Conservation (phyloP, 176 grass and related monocot genomes). For the Carex myosuroides region DNA sequence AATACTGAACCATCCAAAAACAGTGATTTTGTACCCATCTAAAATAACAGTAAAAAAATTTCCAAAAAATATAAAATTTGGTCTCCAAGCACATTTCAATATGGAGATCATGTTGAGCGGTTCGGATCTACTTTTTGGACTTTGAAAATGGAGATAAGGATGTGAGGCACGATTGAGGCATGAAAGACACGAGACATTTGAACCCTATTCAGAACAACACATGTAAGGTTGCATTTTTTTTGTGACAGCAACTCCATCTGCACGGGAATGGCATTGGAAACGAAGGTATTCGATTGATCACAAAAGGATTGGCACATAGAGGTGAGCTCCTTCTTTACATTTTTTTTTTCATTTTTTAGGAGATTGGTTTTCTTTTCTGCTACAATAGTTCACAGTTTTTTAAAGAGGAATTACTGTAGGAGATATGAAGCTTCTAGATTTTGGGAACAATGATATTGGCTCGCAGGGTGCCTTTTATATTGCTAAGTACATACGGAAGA, state of each 20-base stretch:
- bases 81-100: too few species aligned
- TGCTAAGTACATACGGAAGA: slow-evolving; percentile 68
- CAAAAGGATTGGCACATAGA: slow-evolving; percentile 69
- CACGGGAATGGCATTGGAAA: slow-evolving; percentile 95
- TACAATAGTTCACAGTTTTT: slow-evolving; percentile 12
- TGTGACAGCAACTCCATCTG: slow-evolving; percentile 79
- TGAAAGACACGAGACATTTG: too few species aligned
- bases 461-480: slow-evolving; percentile 65
- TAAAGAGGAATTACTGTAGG: slow-evolving; percentile 41
- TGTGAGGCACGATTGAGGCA: too few species aligned
- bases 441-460: slow-evolving; percentile 90
- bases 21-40: too few species aligned
- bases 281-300: slow-evolving; percentile 55
- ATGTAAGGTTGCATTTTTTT: slow-evolving; percentile 13
- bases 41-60: too few species aligned
- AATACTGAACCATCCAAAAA: too few species aligned
- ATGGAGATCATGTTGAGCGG: too few species aligned
- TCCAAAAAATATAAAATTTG: too few species aligned
- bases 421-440: slow-evolving; percentile 72
- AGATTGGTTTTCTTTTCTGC: slow-evolving; percentile 15
- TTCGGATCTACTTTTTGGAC: too few species aligned
- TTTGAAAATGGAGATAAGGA: too few species aligned
- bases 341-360: background rate
- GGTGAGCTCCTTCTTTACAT: slow-evolving; percentile 44
- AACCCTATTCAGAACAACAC: background rate